These are phyloP conservation scores for Nidula microcarpa DNA, from an alignment of 768 basidiomycete genomes.

Conservation along the genomic window DNA sequence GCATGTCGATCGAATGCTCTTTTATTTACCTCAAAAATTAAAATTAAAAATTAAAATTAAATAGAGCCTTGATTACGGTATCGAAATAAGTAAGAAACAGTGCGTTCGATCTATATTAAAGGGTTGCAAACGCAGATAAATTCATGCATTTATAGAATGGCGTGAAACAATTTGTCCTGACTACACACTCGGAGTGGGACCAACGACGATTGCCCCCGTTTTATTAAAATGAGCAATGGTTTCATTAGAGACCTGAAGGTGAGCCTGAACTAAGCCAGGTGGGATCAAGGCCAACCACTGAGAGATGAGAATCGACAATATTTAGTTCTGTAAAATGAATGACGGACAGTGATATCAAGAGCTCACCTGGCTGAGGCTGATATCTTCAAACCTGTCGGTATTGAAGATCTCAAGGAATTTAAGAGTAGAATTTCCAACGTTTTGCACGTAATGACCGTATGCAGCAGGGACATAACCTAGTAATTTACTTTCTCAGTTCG, in stretches of 20 bases:
- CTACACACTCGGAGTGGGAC: conserved; percentile 1
- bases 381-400: conserved; percentile 20
- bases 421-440: conserved; percentile 57
- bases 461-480: not conserved
- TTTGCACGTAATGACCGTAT: conserved; percentile 67
- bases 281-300: conserved; percentile 42
- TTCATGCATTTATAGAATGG: too few species aligned
- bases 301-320: not conserved
- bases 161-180: too few species aligned
- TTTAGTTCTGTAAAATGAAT: not conserved
- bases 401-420: conserved; percentile 61
- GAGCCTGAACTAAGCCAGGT: conserved; percentile 36
- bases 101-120: too few species aligned
- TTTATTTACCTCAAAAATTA: too few species aligned
- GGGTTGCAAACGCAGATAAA: too few species aligned
- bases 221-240: conserved; percentile 30
- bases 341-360: not conserved
- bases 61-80: too few species aligned
- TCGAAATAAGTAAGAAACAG: too few species aligned
- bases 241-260: conserved; percentile 31
- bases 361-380: conserved; percentile 41
- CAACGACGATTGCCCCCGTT: conserved; percentile 35
- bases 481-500: not conserved
- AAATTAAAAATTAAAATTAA: too few species aligned
- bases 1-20: too few species aligned